Evolutionary conservation across 257 asterid genomes (phyloP).

Genomic region (Plantago major): DNA sequence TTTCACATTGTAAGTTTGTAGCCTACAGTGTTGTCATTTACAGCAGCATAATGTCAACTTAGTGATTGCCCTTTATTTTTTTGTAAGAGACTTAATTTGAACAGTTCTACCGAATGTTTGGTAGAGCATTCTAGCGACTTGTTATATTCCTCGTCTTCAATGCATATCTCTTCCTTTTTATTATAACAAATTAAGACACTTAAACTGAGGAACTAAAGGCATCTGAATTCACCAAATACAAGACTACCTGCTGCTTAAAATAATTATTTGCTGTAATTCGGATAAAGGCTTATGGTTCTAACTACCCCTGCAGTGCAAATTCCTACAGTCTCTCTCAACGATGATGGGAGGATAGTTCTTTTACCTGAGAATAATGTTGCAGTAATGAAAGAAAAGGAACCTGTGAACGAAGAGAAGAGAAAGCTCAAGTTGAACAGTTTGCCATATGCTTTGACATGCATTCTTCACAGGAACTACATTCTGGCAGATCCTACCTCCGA

Average conservation of each 20-base stretch:
- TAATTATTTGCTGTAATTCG: too few relatives aligned
- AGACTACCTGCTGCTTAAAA: too few relatives aligned
- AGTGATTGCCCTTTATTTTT: neutral
- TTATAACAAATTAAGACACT: too few relatives aligned
- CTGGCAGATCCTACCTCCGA: constrained; percentile 92
- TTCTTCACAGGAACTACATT: constrained; percentile 82
- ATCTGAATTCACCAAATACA: too few relatives aligned
- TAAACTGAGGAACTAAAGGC: too few relatives aligned
- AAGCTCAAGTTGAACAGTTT: constrained; percentile 51
- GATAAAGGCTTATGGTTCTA: too few relatives aligned
- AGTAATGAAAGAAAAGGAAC: constrained; percentile 49
- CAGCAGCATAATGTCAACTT: neutral
- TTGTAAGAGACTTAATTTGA: constrained; percentile 4
- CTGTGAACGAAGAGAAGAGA: constrained; percentile 71
- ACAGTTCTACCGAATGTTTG: neutral
- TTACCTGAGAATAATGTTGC: constrained; percentile 46
- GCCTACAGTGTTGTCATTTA: constrained; percentile 1
- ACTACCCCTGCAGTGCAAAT: constrained; percentile 61
- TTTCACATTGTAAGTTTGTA: constrained; percentile 66
- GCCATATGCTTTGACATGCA: constrained; percentile 75
- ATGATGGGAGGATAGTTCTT: constrained; percentile 79
- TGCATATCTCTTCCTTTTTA: too few relatives aligned
- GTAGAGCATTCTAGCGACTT: neutral
- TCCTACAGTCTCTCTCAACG: constrained; percentile 73
- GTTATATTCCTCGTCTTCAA: too few relatives aligned